Conservation (phyloP, 192 early-diverging fungal species). For the Coemansia sp. region DNA sequence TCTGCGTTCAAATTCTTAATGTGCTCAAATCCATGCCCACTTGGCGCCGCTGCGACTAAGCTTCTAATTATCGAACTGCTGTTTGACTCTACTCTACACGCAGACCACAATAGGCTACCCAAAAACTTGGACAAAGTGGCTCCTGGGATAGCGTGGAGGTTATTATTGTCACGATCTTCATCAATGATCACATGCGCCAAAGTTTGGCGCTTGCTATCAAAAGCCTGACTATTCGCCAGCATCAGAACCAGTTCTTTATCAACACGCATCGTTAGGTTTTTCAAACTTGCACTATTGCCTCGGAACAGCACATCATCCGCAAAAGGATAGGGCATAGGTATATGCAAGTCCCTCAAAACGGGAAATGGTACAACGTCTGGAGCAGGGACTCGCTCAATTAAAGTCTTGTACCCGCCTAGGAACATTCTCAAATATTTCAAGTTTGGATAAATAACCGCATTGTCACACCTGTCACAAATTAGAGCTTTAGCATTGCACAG, state of each 20-base stretch:
- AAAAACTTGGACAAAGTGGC: too few relatives aligned
- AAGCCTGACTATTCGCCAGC: neutral
- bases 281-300: conserved; percentile 8
- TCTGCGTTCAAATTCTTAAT: too few relatives aligned
- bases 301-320: conserved; percentile 10
- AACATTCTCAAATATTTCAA: neutral
- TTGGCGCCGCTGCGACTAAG: too few relatives aligned
- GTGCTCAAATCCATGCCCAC: too few relatives aligned
- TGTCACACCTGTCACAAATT: neutral
- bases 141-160: too few relatives aligned
- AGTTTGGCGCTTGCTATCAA: neutral
- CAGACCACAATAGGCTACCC: too few relatives aligned
- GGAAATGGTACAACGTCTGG: neutral
- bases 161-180: too few relatives aligned
- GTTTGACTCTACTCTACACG: too few relatives aligned
- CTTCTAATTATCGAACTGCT: too few relatives aligned
- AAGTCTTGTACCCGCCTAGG: too few relatives aligned
- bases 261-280: neutral
- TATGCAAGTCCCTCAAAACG: neutral
- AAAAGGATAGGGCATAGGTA: conserved; percentile 2
- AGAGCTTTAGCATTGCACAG: neutral
- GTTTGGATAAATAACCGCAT: neutral
- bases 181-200: too few relatives aligned
- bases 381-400: neutral
- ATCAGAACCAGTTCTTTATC: neutral